Conservation (phyloP, 2,329 filamentous ascomycete species). For the Bipolaris gigantea region DNA sequence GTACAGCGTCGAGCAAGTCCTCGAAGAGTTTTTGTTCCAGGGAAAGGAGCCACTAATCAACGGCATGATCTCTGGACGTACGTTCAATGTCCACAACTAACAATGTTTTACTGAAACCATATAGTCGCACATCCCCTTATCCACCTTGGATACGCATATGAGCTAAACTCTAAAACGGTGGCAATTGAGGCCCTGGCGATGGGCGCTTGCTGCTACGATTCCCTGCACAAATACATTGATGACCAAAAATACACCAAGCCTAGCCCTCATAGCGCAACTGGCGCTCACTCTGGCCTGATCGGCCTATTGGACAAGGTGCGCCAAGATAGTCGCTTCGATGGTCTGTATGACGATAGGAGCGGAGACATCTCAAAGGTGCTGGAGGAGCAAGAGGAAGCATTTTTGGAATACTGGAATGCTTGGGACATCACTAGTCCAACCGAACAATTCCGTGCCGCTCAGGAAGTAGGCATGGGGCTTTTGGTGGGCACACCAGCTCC, state of each 20-base stretch:
- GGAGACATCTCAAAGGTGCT: slow-evolving; percentile 71
- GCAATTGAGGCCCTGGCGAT: slow-evolving; percentile 86
- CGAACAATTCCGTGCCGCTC: slow-evolving; percentile 74
- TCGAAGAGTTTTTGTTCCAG: slow-evolving; percentile 74
- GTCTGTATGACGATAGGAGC: slow-evolving; percentile 62
- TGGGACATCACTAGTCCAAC: slow-evolving; percentile 70
- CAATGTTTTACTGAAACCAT: slow-evolving; percentile 10
- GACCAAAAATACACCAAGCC: slow-evolving; percentile 70
- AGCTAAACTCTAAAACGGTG: slow-evolving; percentile 80
- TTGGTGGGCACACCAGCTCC: slow-evolving; percentile 56
- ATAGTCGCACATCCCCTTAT: slow-evolving; percentile 89
- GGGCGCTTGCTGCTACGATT: slow-evolving; percentile 60
- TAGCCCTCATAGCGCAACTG: slow-evolving; percentile 51
- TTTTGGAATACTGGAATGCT: slow-evolving; percentile 89
- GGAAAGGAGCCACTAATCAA: slow-evolving; percentile 79
- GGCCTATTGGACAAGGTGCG: slow-evolving; percentile 72
- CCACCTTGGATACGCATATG: slow-evolving; percentile 90
- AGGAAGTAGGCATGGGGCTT: slow-evolving; percentile 60
- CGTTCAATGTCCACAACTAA: slow-evolving; percentile 40
- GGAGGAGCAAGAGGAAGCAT: slow-evolving; percentile 64
- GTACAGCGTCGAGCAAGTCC: slow-evolving; percentile 82
- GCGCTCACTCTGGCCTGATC: slow-evolving; percentile 61
- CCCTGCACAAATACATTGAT: slow-evolving; percentile 67
- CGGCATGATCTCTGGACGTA: slow-evolving; percentile 76
- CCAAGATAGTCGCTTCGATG: slow-evolving; percentile 70